These are phyloP conservation scores for Tulasnella sp. DNA, from an alignment of 768 basidiomycete species.

Conservation along the genomic window DNA sequence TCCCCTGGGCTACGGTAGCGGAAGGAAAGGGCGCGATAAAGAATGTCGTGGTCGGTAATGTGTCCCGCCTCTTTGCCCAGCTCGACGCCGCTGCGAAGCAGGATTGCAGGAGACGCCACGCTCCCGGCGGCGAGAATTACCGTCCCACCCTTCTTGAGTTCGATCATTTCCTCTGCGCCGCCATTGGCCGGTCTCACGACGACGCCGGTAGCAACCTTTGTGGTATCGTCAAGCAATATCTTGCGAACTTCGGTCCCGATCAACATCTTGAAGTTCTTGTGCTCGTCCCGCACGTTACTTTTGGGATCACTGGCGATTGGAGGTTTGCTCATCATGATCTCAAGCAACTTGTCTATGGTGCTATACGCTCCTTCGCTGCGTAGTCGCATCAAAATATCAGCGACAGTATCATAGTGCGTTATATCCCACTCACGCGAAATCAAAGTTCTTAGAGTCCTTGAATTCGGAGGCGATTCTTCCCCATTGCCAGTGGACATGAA, in stretches of 20 bases:
- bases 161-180: neutral
- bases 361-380: slow-evolving; percentile 17
- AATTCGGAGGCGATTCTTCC: slow-evolving; percentile 26
- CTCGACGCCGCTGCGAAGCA: slow-evolving; percentile 20
- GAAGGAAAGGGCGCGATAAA: slow-evolving; percentile 20
- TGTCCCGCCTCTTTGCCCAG: slow-evolving; percentile 8
- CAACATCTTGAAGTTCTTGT: slow-evolving; percentile 22
- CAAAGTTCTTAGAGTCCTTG: slow-evolving; percentile 22
- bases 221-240: neutral
- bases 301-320: neutral
- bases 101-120: slow-evolving; percentile 22
- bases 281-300: neutral
- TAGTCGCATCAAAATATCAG: slow-evolving; percentile 20
- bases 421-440: slow-evolving; percentile 19
- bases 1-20: slow-evolving; percentile 15
- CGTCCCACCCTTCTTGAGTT: neutral
- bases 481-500: slow-evolving; percentile 23
- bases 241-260: slow-evolving; percentile 14
- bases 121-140: slow-evolving; percentile 22
- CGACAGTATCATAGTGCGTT: neutral
- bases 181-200: neutral
- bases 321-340: slow-evolving; percentile 24
- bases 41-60: slow-evolving; percentile 26
- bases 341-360: slow-evolving; percentile 20
- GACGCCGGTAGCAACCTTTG: neutral